Conservation (phyloP, 169 alveolate species). For the Pseudocohnilembus persalinus region DNA sequence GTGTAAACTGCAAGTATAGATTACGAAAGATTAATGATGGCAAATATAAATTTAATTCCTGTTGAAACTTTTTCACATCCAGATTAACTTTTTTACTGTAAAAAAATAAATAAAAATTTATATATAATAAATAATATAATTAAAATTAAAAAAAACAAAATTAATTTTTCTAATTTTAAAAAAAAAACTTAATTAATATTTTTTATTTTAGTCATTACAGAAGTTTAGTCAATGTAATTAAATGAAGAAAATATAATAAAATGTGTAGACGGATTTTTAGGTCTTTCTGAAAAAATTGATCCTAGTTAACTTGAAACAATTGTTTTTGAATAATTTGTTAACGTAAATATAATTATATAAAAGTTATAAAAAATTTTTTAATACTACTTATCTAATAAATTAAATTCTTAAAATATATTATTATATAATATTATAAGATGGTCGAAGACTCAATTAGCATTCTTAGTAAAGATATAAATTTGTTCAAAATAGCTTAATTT, state of each 20-base stretch:
- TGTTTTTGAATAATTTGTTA: neutral
- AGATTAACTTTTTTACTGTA: neutral
- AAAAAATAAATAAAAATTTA: too few species aligned
- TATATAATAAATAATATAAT: too few species aligned
- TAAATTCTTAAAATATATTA: too few species aligned
- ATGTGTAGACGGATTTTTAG: neutral
- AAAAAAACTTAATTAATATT: neutral
- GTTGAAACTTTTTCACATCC: neutral
- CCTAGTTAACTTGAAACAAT: neutral
- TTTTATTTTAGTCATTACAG: neutral
- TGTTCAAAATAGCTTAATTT: conserved; percentile 12
- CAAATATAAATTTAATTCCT: neutral
- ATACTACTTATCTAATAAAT: too few species aligned
- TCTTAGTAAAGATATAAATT: neutral
- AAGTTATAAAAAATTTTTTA: too few species aligned
- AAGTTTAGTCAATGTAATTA: too few species aligned
- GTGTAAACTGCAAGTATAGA: neutral
- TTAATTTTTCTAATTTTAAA: too few species aligned
- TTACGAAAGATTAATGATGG: neutral
- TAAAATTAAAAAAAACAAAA: too few species aligned
- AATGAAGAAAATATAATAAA: neutral
- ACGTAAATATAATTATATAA: too few species aligned
- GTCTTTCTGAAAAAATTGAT: neutral
- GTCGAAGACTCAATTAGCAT: neutral
- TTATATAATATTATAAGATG: neutral